These are phyloP conservation scores for Samsoniella hepiali DNA, from an alignment of 2,329 filamentous ascomycete species.

Conservation along the genomic window DNA sequence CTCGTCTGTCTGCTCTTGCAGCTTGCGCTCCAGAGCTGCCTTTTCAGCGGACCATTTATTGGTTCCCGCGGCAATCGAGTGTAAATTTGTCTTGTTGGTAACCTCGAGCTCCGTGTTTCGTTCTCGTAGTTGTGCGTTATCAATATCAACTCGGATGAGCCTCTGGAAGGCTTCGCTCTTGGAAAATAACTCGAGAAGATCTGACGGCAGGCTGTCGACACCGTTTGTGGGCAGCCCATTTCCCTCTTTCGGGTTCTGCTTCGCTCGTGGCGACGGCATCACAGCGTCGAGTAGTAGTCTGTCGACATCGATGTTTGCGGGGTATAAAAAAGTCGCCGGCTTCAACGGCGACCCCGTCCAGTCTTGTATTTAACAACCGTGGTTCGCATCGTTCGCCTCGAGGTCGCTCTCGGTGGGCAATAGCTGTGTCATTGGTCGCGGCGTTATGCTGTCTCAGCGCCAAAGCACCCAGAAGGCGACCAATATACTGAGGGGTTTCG, in stretches of 20 bases:
- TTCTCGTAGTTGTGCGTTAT: not conserved
- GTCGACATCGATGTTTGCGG: too few relatives aligned
- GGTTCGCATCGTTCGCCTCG: not conserved
- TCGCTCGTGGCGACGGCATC: not conserved
- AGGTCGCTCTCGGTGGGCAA: slow-evolving; percentile 1
- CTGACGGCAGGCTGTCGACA: not conserved
- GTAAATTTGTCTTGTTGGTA: not conserved
- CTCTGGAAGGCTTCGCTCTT: not conserved
- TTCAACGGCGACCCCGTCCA: too few relatives aligned
- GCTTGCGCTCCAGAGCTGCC: not conserved
- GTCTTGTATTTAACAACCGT: not conserved
- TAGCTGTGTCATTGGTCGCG: not conserved
- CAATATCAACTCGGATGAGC: not conserved
- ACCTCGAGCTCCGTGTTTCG: not conserved
- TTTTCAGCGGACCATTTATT: not conserved
- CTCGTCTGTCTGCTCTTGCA: not conserved
- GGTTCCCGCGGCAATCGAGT: not conserved
- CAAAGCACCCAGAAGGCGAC: not conserved
- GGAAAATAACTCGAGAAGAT: not conserved
- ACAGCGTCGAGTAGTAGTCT: not conserved
- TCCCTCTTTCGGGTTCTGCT: not conserved
- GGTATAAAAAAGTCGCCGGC: too few relatives aligned
- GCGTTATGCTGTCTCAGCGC: not conserved
- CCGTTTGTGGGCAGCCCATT: not conserved
- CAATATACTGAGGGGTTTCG: not conserved